Conservation (phyloP, 2,329 filamentous ascomycete genomes). For the Colletotrichum sojae region DNA sequence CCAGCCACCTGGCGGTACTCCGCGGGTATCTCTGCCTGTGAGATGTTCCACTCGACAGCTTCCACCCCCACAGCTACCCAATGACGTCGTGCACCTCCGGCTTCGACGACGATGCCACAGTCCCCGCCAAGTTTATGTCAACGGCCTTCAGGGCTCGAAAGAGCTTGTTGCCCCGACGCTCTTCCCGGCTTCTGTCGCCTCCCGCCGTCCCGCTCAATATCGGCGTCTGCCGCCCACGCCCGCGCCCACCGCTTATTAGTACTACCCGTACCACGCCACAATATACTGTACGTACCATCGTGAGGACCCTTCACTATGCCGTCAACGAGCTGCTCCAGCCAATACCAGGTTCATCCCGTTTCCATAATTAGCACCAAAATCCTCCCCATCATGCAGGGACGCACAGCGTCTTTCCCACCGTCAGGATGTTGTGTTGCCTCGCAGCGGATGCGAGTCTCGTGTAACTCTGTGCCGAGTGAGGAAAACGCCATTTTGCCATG, state of each 20-base stretch:
- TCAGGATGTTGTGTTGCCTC: slow-evolving; percentile 32
- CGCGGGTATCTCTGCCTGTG: slow-evolving; percentile 11
- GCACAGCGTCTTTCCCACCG: slow-evolving; percentile 16
- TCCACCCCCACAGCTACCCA: slow-evolving; percentile 37
- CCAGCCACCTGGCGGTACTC: slow-evolving; percentile 14
- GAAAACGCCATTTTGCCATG: not conserved
- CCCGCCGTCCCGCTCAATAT: slow-evolving; percentile 27
- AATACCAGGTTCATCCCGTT: slow-evolving; percentile 38
- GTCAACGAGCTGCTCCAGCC: slow-evolving; percentile 29
- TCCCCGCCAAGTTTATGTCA: slow-evolving; percentile 38
- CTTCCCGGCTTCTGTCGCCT: slow-evolving; percentile 32
- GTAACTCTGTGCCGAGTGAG: slow-evolving; percentile 16
- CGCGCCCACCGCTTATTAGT: slow-evolving; percentile 9
- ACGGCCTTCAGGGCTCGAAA: slow-evolving; percentile 33
- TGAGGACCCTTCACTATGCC: slow-evolving; percentile 31
- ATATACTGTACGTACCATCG: slow-evolving; percentile 19
- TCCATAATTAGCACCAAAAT: slow-evolving; percentile 40
- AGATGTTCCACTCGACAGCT: slow-evolving; percentile 29
- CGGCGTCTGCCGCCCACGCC: slow-evolving; percentile 25
- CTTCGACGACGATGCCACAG: slow-evolving; percentile 33
- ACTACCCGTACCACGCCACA: slow-evolving; percentile 25
- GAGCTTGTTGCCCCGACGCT: slow-evolving; percentile 31
- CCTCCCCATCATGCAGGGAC: slow-evolving; percentile 36
- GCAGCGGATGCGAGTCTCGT: slow-evolving; percentile 20
- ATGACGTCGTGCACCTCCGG: slow-evolving; percentile 38